These are phyloP conservation scores for Ascochyta koolunga DNA, from an alignment of 2,329 filamentous ascomycete species.

Conservation along the genomic window DNA sequence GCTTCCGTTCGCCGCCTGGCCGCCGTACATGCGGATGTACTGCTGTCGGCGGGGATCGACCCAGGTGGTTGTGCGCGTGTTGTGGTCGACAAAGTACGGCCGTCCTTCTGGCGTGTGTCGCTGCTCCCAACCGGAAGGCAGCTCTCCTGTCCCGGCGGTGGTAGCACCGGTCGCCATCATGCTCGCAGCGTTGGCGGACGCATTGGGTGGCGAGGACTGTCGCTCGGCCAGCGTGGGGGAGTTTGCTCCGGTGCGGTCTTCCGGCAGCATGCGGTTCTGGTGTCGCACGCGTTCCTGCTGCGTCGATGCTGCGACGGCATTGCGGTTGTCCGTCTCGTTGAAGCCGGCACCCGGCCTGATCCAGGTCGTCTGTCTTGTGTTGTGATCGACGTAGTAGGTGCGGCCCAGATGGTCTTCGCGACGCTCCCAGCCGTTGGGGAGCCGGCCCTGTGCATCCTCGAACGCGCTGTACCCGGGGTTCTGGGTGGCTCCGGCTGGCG, in stretches of 20 bases:
- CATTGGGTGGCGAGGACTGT: constrained; percentile 48
- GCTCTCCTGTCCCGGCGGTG: constrained; percentile 90
- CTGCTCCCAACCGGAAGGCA: constrained; percentile 96
- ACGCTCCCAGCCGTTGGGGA: constrained; percentile 94
- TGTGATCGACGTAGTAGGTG: constrained; percentile 98
- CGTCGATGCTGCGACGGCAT: constrained; percentile 85
- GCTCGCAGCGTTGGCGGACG: constrained; percentile 64
- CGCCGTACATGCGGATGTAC: constrained; percentile 97
- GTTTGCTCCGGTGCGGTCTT: constrained; percentile 91
- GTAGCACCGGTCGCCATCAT: constrained; percentile 97
- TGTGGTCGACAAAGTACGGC: constrained; percentile 97
- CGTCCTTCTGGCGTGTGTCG: constrained; percentile 93
- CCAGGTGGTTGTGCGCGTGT: constrained; percentile 97
- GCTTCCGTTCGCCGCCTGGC: constrained; percentile 74
- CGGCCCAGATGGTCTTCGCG: constrained; percentile 92
- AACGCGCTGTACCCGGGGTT: constrained; percentile 75
- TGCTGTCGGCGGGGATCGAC: constrained; percentile 96
- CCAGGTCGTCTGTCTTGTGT: constrained; percentile 96
- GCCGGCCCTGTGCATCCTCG: constrained; percentile 90
- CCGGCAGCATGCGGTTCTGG: constrained; percentile 92
- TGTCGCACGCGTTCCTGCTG: constrained; percentile 92
- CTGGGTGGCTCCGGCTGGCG: constrained; percentile 51
- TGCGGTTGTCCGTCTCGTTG: constrained; percentile 76
- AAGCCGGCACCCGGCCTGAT: constrained; percentile 82
- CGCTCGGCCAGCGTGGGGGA: constrained; percentile 76